Evolutionary conservation across 108 stramenopile species (phyloP).

Genomic region (Aurantiochytrium sp.): DNA sequence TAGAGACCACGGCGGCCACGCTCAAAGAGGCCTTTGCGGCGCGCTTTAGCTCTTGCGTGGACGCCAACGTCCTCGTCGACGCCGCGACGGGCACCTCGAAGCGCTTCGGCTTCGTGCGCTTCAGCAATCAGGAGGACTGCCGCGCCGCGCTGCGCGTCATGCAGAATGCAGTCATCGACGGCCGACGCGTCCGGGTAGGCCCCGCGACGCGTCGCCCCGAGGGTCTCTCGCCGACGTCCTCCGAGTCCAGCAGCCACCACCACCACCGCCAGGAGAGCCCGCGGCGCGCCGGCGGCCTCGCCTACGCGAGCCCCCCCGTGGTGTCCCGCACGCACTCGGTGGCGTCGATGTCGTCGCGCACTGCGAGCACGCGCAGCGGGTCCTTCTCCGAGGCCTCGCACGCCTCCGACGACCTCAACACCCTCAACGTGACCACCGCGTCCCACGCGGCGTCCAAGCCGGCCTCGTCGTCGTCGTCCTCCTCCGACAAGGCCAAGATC

Average conservation of each 20-base stretch:
- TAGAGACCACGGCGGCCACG: background rate
- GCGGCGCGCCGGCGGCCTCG: background rate
- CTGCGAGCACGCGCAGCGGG: background rate
- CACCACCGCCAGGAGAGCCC: background rate
- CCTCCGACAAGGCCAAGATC: background rate
- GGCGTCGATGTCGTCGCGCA: background rate
- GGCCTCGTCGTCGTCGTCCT: background rate
- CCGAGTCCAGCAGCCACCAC: background rate
- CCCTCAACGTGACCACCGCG: background rate
- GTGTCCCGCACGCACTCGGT: background rate
- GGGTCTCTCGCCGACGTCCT: background rate
- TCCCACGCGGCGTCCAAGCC: background rate
- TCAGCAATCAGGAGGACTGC: background rate
- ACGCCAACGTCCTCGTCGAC: constrained; percentile 14
- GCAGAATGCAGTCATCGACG: background rate
- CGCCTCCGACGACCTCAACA: background rate
- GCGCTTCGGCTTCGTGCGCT: constrained; percentile 5
- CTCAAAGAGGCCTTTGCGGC: background rate
- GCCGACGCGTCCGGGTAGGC: background rate
- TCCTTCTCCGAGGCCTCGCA: background rate
- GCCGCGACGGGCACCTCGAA: background rate
- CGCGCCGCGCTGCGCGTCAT: background rate
- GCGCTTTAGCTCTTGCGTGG: background rate
- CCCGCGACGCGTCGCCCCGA: background rate
- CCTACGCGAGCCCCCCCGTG: background rate